Evolutionary conservation across 2,329 filamentous ascomycete species (phyloP).

Genomic region (Claviceps fusiformis): DNA sequence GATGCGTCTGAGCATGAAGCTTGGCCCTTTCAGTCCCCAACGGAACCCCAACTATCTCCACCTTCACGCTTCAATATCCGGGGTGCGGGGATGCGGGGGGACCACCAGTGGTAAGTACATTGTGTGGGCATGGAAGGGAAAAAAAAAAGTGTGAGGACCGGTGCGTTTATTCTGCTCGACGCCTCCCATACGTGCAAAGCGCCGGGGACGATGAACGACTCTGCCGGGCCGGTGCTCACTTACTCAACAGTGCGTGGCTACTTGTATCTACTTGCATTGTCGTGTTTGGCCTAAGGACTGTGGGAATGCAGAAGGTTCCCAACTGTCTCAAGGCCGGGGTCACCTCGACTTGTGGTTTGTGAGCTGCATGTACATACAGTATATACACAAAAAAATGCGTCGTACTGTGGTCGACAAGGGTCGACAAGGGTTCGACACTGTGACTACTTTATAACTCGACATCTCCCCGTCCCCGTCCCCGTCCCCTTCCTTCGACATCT

Average conservation of each 20-base stretch:
- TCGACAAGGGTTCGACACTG: slow-evolving; percentile 3
- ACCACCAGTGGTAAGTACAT: background rate
- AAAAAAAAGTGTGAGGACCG: background rate
- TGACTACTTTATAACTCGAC: slow-evolving; percentile 4
- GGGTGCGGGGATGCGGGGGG: slow-evolving; percentile 5
- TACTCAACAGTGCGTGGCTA: background rate
- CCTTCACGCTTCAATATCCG: background rate
- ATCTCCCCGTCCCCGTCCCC: slow-evolving; percentile 1
- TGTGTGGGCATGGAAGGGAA: background rate
- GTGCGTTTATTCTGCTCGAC: background rate
- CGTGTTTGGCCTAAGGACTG: background rate
- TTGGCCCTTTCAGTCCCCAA: background rate
- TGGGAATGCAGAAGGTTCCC: background rate
- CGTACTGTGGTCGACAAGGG: background rate
- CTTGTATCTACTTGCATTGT: background rate
- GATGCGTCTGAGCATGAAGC: background rate
- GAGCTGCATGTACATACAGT: background rate
- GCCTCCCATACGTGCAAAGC: background rate
- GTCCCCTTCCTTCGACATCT: slow-evolving; percentile 3
- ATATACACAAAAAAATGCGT: background rate
- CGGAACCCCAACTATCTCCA: background rate
- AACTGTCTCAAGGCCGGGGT: background rate
- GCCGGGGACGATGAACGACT: background rate
- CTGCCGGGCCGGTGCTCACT: background rate
- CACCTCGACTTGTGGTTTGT: background rate